Evolutionary conservation across 2,329 filamentous ascomycete species (phyloP).

Genomic region (Fusarium sp.): DNA sequence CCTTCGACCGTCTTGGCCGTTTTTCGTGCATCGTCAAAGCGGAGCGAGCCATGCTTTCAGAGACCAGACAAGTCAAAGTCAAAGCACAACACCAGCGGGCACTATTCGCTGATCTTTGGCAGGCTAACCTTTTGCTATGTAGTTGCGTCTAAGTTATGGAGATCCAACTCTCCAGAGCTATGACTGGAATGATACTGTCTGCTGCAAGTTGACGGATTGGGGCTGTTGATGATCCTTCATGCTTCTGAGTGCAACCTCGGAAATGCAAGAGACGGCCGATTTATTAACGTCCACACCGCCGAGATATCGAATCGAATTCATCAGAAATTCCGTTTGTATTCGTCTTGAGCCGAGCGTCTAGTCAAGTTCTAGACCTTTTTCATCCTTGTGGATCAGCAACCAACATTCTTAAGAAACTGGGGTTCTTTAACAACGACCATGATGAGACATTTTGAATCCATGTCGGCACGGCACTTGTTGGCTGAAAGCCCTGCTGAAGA

Average conservation of each 20-base stretch:
- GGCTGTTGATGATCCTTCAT: conserved; percentile 3
- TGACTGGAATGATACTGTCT: not conserved
- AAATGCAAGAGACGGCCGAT: conserved; percentile 6
- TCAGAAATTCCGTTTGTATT: not conserved
- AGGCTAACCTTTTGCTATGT: not conserved
- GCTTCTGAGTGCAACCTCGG: conserved; percentile 8
- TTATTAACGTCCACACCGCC: conserved; percentile 11
- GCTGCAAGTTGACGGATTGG: conserved; percentile 10
- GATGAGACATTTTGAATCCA: conserved; percentile 18
- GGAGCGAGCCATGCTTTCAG: conserved; percentile 19
- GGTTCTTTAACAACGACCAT: conserved; percentile 2
- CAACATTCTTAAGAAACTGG: conserved; percentile 23
- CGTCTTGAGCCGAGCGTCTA: conserved; percentile 1
- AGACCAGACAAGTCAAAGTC: not conserved
- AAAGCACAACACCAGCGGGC: conserved; percentile 4
- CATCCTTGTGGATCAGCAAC: conserved; percentile 17
- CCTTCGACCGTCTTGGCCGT: not conserved
- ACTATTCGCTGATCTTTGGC: conserved; percentile 14
- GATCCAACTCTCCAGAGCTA: not conserved
- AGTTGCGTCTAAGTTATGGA: not conserved
- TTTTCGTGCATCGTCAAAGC: conserved; percentile 2
- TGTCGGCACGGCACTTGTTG: conserved; percentile 29
- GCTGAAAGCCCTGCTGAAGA: not conserved
- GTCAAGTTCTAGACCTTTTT: conserved; percentile 17
- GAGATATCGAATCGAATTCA: not conserved